Base-by-base conservation (phyloP, 2,329 filamentous ascomycete species). In the Colletotrichum nymphaeae region DNA sequence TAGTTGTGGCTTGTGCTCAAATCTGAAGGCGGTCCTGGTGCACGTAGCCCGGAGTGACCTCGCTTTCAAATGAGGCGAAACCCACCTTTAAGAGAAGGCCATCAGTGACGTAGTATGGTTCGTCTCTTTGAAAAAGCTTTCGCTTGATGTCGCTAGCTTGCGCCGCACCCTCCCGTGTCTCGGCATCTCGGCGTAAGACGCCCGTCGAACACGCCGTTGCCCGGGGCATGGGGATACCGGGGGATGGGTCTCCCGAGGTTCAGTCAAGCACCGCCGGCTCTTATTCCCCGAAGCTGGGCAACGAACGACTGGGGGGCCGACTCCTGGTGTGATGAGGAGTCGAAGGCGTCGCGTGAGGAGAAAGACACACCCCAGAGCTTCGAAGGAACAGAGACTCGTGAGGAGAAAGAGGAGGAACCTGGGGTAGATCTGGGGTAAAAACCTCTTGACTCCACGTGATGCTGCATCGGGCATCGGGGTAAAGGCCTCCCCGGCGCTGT, bases 181-280 rank as follows among this genome's bases (percentile, higher is more conserved):
- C 42, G 42, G 42, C 19, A 49, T 49, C 42, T 49, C 42, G 42
- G 19, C 42, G 8, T 49, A 22, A 49, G 42, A 49, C 8, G 42
- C 42, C 42, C 42, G 42, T 49, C 42, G 19, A 49, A n/a, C 19
- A 49, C 42, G 42, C 42, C 42, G 42, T 49, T n/a, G 8, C 42
- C 42, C 42, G 42, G 5, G 79, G 42, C 5, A 49, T 19, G 8
- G 19, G 42, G 19, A 49, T 11, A 49, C 8, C 42, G 42, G 42
- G 42, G 42, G 42, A 49, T 49, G 19, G 42, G 42, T n/a, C 42
- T 22, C 42, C 42, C 42, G 42, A 49, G 42, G 42, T n/a, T n/a
- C 42, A 49, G 8, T n/a, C 42, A 49, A 49, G 42, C 42, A 49
- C 42, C 42, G 42, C 42, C 42, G 42, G 42, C 42, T 49, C 42